phyloP scores from a whole-genome alignment of 805 yeast genomes.

The Cyberlindnera mississippiensis region DNA sequence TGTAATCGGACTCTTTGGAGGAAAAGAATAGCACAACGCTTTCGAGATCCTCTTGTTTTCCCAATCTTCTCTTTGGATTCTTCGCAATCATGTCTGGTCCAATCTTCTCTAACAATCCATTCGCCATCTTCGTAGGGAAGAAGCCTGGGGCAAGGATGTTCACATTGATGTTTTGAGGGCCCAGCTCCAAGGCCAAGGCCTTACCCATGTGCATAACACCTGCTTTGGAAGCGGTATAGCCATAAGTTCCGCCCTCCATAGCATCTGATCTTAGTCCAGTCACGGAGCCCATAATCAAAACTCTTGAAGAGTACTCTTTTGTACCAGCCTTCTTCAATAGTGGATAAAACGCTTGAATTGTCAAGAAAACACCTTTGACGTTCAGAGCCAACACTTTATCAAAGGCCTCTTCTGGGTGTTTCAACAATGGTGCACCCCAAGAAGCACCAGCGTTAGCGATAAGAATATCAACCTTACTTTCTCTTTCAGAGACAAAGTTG shows the following conservation, averaged over 20 bases:
- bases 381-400: conserved; percentile 62
- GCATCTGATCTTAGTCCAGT: conserved; percentile 44
- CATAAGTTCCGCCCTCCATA: conserved; percentile 46
- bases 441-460: conserved; percentile 78
- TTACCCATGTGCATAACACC: conserved; percentile 68
- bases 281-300: conserved; percentile 63
- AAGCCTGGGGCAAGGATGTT: conserved; percentile 75
- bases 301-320: conserved; percentile 56
- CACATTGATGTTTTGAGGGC: conserved; percentile 62
- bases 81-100: conserved; percentile 42
- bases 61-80: conserved; percentile 65
- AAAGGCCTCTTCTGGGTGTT: conserved; percentile 58
- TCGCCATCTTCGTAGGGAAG: conserved; percentile 72
- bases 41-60: conserved; percentile 56
- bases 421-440: conserved; percentile 65
- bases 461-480: conserved; percentile 50
- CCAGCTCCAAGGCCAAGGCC: conserved; percentile 60
- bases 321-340: conserved; percentile 49
- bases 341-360: conserved; percentile 61
- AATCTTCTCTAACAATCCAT: conserved; percentile 49
- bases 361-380: conserved; percentile 62
- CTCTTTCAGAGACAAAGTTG: conserved; percentile 38
- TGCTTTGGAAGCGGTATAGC: conserved; percentile 71
- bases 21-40: conserved; percentile 53
- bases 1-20: conserved; percentile 52